phyloP scores from a whole-genome alignment of 106 monocot genomes.

The Dendrobium chrysotoxum region DNA sequence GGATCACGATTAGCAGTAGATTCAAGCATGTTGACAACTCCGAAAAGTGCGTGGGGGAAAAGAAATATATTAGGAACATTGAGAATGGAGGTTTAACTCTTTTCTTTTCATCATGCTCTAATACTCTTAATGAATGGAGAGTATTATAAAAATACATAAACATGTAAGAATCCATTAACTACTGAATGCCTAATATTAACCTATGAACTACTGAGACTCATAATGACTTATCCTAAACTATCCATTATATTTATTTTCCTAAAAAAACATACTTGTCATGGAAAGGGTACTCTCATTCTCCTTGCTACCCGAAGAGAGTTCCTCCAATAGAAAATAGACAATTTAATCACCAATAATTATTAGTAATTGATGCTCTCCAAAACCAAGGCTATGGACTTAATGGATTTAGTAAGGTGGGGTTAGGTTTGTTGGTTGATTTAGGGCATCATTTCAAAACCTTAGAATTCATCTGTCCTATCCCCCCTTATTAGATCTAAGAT shows the following conservation, averaged over 20 bases:
- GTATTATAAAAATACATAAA: no score
- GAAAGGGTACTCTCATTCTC: not conserved
- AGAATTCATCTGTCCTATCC: not conserved
- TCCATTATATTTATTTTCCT: not conserved
- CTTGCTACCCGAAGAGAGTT: not conserved
- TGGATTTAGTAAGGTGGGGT: not conserved
- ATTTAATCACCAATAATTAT: no score
- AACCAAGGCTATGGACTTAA: not conserved
- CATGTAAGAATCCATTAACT: no score
- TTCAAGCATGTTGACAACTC: no score
- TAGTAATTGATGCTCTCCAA: not conserved
- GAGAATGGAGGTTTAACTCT: not conserved
- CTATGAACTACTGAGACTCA: no score
- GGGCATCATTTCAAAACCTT: not conserved
- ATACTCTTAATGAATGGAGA: no score
- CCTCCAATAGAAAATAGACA: not conserved
- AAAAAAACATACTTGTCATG: not conserved
- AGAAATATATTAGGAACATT: not conserved
- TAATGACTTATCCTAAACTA: no score
- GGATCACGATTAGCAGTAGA: no score
- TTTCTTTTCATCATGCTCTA: not conserved
- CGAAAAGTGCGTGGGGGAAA: no score
- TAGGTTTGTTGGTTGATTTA: conserved; percentile 3
- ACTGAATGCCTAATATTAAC: no score
- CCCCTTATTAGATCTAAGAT: not conserved